Base-by-base conservation (phyloP, 2,329 filamentous ascomycete genomes). In the Metarhizium rileyi region DNA sequence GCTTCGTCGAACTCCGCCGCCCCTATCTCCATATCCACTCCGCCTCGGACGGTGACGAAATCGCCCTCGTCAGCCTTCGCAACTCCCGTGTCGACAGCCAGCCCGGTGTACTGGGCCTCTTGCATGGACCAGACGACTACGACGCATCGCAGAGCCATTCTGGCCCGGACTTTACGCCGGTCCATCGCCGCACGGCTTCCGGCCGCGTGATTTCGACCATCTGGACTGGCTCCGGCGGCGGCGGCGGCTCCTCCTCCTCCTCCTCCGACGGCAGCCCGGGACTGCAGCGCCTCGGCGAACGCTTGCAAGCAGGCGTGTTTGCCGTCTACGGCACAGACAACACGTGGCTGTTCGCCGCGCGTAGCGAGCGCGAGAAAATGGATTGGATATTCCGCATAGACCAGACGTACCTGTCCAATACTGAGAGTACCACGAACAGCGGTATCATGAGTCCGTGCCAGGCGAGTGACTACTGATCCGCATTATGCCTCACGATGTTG, bases 371-470 rank as follows among this genome's bases (percentile, higher is more conserved):
- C 45, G 90, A 96, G 66, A 95, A 96, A 74, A 84, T 90, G 58
- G 93, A 97, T 65, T 98, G 93, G 93, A 95, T 98, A 58, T 79
- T 94, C 66, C 85, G 86, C 61, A 89, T 98, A 58, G 93, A 98
- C 67, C 86, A 95, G 72, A 87, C 84, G 47, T 81, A 77, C 57
- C 66, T 77, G 59, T 72, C 75, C 33, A 72, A 67, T 10, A 71
- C 66, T 49, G 70, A 70, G 41, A 76, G 72, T 53, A 55, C 60
- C 26, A 56, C 62, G 8, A 64, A 61, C 44, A 70, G 67, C 51
- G 67, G 67, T 14, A 55, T 68, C 48, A 59, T 61, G 48, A 70
- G 66, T 44, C 67, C 67, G 1, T 59, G 53, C 25, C 59, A 57
- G 7, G 61, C 60, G 38, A 66, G 63, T 54, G 62, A 66, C 48